A percentile compares a stretch with the other conserved stretches of the same genome.
Evolutionary conservation across 2,329 filamentous ascomycete genomes (phyloP).

Genomic region (Exophiala dermatitidis): DNA sequence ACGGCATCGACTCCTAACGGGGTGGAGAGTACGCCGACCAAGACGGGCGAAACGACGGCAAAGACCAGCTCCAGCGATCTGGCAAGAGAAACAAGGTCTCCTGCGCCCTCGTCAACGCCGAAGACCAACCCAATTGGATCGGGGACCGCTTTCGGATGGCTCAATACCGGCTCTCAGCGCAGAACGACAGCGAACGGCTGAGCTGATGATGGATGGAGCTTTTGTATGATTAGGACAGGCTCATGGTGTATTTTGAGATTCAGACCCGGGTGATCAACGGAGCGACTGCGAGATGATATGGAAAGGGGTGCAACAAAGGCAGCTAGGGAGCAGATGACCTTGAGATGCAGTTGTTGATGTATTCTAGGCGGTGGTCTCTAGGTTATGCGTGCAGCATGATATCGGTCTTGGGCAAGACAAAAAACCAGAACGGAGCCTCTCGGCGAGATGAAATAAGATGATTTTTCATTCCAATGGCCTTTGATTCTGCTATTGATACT

Average conservation of each 20-base stretch:
- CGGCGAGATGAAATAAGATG: neutral
- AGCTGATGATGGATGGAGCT: neutral
- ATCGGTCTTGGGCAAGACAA: neutral
- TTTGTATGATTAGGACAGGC: no score
- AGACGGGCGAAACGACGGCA: conserved; percentile 6
- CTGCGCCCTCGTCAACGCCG: conserved; percentile 25
- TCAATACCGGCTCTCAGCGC: conserved; percentile 48
- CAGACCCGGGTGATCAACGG: no score
- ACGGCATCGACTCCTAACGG: conserved; percentile 23
- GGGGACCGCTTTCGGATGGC: conserved; percentile 91
- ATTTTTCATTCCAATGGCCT: neutral
- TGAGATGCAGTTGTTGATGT: neutral
- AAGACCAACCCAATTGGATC: conserved; percentile 77
- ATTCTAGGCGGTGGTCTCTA: conserved; percentile 1
- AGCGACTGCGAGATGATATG: neutral
- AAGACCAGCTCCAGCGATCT: conserved; percentile 7
- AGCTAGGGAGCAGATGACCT: neutral
- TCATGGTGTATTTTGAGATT: no score
- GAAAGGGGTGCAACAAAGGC: neutral
- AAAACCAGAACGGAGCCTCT: neutral
- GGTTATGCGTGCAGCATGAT: neutral
- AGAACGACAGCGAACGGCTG: conserved; percentile 22
- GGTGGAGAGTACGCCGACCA: conserved; percentile 16
- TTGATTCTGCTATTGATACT: no score
- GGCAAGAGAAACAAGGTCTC: conserved; percentile 8